Conservation (phyloP, 1,139 yeast species). For the Scheffersomyces lignicola region DNA sequence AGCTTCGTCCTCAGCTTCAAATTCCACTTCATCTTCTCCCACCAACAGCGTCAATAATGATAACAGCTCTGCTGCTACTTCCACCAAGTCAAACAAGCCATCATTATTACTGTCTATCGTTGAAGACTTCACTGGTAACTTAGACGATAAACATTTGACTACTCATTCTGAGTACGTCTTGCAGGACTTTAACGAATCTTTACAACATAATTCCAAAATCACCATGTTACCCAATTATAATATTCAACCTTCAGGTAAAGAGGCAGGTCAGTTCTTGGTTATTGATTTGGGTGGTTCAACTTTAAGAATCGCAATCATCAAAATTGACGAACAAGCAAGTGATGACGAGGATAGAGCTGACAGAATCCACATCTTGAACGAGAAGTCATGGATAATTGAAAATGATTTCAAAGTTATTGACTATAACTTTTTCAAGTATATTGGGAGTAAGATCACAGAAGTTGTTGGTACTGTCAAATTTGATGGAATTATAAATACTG, state of each 20-base stretch:
- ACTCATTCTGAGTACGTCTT: conserved; percentile 18
- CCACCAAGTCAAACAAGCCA: neutral
- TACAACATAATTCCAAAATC: conserved; percentile 27
- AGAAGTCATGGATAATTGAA: conserved; percentile 41
- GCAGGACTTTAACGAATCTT: conserved; percentile 30
- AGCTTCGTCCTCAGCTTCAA: neutral
- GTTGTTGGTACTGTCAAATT: conserved; percentile 24
- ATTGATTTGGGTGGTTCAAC: conserved; percentile 61
- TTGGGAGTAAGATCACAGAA: conserved; percentile 35
- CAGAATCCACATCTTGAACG: conserved; percentile 31
- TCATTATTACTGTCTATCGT: conserved; percentile 9
- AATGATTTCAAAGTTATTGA: conserved; percentile 41
- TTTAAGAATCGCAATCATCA: conserved; percentile 47
- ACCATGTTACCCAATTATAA: conserved; percentile 51
- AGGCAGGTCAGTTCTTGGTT: conserved; percentile 44
- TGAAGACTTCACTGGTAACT: conserved; percentile 13
- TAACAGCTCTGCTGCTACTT: neutral
- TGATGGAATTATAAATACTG: conserved; percentile 32
- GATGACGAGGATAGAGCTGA: conserved; percentile 16
- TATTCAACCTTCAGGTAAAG: conserved; percentile 42
- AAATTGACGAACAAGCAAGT: conserved; percentile 22
- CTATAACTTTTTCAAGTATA: conserved; percentile 38
- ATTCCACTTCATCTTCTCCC: neutral
- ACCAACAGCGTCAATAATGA: neutral
- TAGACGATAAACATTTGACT: conserved; percentile 11